A percentile compares a stretch with the other conserved stretches of the same genome.
Conservation (phyloP, 495 filamentous ascomycete species). For the Chaetomidium leptoderma region DNA sequence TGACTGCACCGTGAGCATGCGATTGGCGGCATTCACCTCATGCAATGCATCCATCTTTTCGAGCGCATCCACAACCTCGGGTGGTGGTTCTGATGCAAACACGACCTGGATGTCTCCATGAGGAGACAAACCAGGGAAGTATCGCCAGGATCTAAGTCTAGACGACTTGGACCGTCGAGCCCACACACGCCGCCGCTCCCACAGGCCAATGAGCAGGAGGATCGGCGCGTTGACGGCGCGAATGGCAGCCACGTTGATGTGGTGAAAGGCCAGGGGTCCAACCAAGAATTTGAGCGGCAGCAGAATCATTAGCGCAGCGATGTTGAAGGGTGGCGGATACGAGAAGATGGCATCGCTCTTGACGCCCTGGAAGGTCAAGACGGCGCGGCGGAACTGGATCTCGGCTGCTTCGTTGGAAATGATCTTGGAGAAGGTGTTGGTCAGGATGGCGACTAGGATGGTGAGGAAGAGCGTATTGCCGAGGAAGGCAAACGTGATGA, state of each 20-base stretch:
- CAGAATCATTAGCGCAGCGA: constrained; percentile 53
- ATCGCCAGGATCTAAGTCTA: constrained; percentile 41
- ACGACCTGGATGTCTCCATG: constrained; percentile 58
- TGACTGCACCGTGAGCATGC: not conserved
- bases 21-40: constrained; percentile 7
- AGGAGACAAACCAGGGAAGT: constrained; percentile 47
- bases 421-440: constrained; percentile 60
- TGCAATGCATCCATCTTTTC: constrained; percentile 31
- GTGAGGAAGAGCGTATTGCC: constrained; percentile 68
- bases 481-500: constrained; percentile 60
- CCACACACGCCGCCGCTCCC: constrained; percentile 46
- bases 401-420: constrained; percentile 57
- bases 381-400: constrained; percentile 59
- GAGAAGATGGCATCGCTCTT: constrained; percentile 61
- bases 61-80: constrained; percentile 40
- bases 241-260: constrained; percentile 55
- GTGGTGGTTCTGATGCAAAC: constrained; percentile 56
- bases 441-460: constrained; percentile 62
- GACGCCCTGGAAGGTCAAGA: constrained; percentile 62
- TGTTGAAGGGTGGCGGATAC: constrained; percentile 61
- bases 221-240: constrained; percentile 54
- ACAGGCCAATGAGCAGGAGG: constrained; percentile 50
- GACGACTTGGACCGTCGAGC: constrained; percentile 23
- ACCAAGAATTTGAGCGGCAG: constrained; percentile 55
- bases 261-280: constrained; percentile 55